Percentiles rank a stretch among this genome's conserved stretches.
Conservation (phyloP, 305 asterid genomes). For the Petunia hybrid region DNA sequence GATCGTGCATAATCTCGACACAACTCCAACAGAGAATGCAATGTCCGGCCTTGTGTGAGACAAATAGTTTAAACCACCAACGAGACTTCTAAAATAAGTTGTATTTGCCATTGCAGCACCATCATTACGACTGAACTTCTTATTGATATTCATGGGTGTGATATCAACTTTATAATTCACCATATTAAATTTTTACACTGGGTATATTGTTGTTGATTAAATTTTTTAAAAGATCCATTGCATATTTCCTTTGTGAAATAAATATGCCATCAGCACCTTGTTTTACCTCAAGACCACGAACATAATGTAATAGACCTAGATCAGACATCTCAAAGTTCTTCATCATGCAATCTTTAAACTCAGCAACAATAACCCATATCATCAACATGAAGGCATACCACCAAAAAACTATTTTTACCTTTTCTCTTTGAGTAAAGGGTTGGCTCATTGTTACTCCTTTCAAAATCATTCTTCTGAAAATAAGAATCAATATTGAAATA, state of each 20-base stretch:
- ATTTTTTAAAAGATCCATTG: neutral
- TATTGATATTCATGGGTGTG: neutral
- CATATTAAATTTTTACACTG: slow-evolving; percentile 12
- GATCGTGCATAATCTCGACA: neutral
- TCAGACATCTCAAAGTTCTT: neutral
- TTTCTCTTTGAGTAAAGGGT: neutral
- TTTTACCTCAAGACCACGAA: neutral
- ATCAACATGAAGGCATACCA: neutral
- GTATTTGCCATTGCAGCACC: neutral
- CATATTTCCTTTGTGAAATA: slow-evolving; percentile 25
- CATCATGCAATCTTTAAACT: neutral
- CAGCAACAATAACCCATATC: neutral
- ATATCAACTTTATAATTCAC: neutral
- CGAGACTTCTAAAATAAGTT: neutral
- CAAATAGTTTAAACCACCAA: slow-evolving; percentile 31
- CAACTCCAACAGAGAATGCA: neutral
- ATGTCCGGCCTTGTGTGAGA: neutral
- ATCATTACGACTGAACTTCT: slow-evolving; percentile 23
- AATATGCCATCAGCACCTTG: neutral
- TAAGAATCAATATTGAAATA: neutral
- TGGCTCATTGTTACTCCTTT: neutral
- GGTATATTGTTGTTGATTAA: too few relatives aligned
- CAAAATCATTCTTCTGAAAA: too few relatives aligned
- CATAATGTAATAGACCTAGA: neutral
- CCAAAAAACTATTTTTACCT: neutral